phyloP scores from a whole-genome alignment of 306 rosid genomes.

The Argentina anserina region DNA sequence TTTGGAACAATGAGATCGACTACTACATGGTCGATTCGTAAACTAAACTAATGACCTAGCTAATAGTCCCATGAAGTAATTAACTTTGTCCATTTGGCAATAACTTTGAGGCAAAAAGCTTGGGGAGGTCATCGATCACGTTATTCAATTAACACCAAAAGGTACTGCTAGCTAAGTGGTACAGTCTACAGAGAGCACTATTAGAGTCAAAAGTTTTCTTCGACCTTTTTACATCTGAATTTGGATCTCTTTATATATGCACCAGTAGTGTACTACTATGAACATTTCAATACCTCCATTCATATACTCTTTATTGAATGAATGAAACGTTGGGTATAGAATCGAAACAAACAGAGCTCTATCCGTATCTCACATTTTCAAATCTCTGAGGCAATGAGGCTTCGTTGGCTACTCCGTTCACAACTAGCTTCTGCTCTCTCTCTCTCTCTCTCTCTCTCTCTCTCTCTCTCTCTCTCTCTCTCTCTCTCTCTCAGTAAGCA shows the following conservation, averaged over 20 bases:
- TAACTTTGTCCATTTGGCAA: conserved; percentile 24
- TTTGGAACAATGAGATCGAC: neutral
- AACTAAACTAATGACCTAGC: neutral
- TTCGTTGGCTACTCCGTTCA: neutral
- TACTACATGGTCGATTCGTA: neutral
- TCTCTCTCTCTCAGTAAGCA: neutral
- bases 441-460: conserved; percentile 14
- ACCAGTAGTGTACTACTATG: neutral
- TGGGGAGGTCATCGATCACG: conserved; percentile 15
- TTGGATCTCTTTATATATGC: conserved; percentile 26
- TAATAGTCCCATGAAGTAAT: neutral
- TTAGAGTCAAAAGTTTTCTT: conserved; percentile 51
- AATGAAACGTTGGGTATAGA: conserved; percentile 50
- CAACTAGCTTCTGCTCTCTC: neutral
- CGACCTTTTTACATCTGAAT: conserved; percentile 37
- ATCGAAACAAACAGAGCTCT: conserved; percentile 43
- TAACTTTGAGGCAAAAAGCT: conserved; percentile 48
- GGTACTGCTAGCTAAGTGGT: conserved; percentile 25
- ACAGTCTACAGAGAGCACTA: conserved; percentile 28
- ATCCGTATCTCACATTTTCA: conserved; percentile 39
- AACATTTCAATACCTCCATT: neutral
- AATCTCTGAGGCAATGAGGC: conserved; percentile 35
- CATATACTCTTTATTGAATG: conserved; percentile 18
- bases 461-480: neutral
- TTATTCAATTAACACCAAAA: conserved; percentile 39